Evolutionary conservation across 2,329 filamentous ascomycete species (phyloP).

Genomic region (Apiospora hydei): DNA sequence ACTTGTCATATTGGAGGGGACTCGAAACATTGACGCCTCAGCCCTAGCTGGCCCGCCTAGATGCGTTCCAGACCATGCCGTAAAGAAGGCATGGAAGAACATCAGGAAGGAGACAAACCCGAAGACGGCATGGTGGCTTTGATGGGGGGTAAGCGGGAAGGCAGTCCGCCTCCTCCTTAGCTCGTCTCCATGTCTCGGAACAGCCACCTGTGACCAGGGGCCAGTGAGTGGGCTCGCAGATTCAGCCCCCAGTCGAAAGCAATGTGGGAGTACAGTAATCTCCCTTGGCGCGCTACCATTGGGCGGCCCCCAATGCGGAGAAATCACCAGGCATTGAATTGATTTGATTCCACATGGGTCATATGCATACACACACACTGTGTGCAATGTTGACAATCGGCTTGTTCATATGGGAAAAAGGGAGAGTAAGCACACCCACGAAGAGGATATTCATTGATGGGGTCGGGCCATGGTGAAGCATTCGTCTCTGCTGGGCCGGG

Average conservation of each 20-base stretch:
- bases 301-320: neutral
- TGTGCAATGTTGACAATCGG: neutral
- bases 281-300: neutral
- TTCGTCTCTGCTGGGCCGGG: neutral
- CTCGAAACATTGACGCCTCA: neutral
- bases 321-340: neutral
- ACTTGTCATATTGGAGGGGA: neutral
- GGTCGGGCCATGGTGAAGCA: neutral
- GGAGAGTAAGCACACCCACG: neutral
- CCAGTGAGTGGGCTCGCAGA: neutral
- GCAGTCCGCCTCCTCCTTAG: neutral
- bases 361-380: neutral
- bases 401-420: neutral
- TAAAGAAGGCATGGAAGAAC: neutral
- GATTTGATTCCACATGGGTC: neutral
- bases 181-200: neutral
- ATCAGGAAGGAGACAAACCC: neutral
- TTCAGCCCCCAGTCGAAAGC: neutral
- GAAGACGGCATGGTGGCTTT: neutral
- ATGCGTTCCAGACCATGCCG: neutral
- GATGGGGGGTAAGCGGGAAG: neutral
- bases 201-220: neutral
- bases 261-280: constrained; percentile 6
- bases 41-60: neutral
- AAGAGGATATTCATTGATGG: neutral